These are phyloP conservation scores for Strigomonas oncopelti DNA, from an alignment of 208 protist species.

Conservation along the genomic window DNA sequence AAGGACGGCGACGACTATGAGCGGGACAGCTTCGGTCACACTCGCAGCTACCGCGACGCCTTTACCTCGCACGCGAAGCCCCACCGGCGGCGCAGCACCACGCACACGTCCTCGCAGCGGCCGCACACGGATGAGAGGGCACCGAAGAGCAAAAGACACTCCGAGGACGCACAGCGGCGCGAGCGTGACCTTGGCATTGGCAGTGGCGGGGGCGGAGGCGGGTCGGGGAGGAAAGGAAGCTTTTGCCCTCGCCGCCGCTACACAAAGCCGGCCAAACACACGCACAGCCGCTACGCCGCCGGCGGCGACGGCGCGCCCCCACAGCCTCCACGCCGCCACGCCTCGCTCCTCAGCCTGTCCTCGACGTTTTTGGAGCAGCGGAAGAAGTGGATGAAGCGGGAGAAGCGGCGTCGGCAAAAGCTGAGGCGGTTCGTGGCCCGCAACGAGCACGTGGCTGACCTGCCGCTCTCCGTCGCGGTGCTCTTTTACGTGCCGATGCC, in stretches of 20 bases:
- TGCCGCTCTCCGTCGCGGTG: conserved; percentile 18
- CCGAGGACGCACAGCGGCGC: no score
- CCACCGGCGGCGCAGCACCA: no score
- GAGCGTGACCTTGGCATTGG: no score
- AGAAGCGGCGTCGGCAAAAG: conserved; percentile 11
- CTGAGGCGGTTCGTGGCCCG: neutral
- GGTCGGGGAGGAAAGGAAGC: no score
- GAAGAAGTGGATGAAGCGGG: neutral
- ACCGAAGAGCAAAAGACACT: no score
- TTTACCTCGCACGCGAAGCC: neutral
- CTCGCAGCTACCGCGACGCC: no score
- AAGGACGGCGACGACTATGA: neutral
- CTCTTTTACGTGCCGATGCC: conserved; percentile 19
- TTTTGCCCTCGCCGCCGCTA: no score
- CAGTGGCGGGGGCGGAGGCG: no score
- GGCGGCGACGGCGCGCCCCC: no score
- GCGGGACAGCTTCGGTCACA: neutral
- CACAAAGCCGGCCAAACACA: neutral
- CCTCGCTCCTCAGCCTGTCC: neutral
- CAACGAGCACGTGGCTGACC: conserved; percentile 12
- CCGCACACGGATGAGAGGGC: no score
- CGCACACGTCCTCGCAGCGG: no score
- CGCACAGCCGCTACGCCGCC: neutral
- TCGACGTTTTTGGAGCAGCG: neutral
- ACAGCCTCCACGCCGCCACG: no score